phyloP scores from a whole-genome alignment of 139 green algal species.

The Nannochloris sp. region DNA sequence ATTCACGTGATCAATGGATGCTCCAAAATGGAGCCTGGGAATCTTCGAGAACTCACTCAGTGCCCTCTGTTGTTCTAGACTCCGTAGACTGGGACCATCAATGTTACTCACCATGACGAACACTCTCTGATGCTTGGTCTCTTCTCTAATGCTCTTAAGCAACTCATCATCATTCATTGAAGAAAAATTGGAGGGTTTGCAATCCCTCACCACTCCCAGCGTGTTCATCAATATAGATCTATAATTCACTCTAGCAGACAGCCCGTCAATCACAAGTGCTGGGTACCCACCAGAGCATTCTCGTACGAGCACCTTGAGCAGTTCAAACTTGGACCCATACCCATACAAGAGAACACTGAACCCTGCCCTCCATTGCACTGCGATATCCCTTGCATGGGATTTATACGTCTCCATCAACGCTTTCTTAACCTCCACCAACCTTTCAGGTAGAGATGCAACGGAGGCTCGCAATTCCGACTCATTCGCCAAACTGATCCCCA shows the following conservation, averaged over 20 bases:
- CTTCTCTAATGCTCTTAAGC: conserved; percentile 16
- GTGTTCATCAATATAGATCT: conserved; percentile 34
- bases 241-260: conserved; percentile 38
- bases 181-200: conserved; percentile 1
- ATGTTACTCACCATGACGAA: conserved; percentile 78
- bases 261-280: conserved; percentile 11
- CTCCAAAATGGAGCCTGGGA: conserved; percentile 54
- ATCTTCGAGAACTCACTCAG: conserved; percentile 58
- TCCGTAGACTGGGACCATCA: conserved; percentile 64
- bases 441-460: conserved; percentile 4
- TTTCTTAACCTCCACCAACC: conserved; percentile 19
- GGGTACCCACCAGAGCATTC: not conserved
- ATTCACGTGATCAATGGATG: conserved; percentile 76
- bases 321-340: conserved; percentile 64
- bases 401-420: not conserved
- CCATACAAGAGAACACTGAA: conserved; percentile 79
- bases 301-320: conserved; percentile 61
- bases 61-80: conserved; percentile 41
- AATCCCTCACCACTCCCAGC: conserved; percentile 6
- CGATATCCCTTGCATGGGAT: conserved; percentile 9
- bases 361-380: conserved; percentile 13
- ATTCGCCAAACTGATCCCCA: conserved; percentile 6
- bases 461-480: conserved; percentile 6
- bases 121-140: conserved; percentile 20
- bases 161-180: conserved; percentile 9